These are phyloP conservation scores for Aspergillus steynii DNA, from an alignment of 495 filamentous ascomycete genomes.

Conservation along the genomic window DNA sequence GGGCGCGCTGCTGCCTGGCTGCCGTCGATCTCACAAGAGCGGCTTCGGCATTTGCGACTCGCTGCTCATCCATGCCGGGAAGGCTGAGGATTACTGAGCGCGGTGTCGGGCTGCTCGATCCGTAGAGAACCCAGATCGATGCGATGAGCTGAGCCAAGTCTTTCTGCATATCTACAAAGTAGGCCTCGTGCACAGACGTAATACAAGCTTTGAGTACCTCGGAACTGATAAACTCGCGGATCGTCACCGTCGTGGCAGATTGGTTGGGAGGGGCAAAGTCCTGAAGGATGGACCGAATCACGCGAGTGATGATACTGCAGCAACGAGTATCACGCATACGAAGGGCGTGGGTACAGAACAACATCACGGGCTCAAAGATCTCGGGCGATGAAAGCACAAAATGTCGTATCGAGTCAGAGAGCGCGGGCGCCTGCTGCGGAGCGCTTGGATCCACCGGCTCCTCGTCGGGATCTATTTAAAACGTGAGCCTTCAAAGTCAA, in stretches of 20 bases:
- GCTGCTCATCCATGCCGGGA: conserved; percentile 54
- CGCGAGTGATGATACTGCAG: conserved; percentile 79
- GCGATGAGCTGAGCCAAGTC: conserved; percentile 89
- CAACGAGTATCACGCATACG: conserved; percentile 88
- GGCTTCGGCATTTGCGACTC: conserved; percentile 46
- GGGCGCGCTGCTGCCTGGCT: conserved; percentile 72
- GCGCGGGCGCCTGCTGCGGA: conserved; percentile 33
- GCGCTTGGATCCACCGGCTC: conserved; percentile 44
- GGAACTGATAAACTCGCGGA: conserved; percentile 86
- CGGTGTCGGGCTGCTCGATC: conserved; percentile 54
- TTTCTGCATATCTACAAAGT: conserved; percentile 95
- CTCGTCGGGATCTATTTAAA: conserved; percentile 39
- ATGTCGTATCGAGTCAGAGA: conserved; percentile 59
- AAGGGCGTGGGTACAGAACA: conserved; percentile 89
- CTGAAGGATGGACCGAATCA: conserved; percentile 78
- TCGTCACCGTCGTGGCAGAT: conserved; percentile 59
- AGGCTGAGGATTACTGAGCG: conserved; percentile 56
- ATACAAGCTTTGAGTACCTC: conserved; percentile 83
- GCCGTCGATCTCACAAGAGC: conserved; percentile 62
- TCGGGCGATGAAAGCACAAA: conserved; percentile 78
- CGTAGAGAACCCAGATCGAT: conserved; percentile 75
- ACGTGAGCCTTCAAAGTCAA: conserved; percentile 14
- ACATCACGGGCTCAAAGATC: conserved; percentile 82
- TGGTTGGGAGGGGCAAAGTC: conserved; percentile 64
- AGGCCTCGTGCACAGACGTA: conserved; percentile 86